Base-by-base conservation (phyloP, 768 basidiomycete species). In the Suillus ampliporus region DNA sequence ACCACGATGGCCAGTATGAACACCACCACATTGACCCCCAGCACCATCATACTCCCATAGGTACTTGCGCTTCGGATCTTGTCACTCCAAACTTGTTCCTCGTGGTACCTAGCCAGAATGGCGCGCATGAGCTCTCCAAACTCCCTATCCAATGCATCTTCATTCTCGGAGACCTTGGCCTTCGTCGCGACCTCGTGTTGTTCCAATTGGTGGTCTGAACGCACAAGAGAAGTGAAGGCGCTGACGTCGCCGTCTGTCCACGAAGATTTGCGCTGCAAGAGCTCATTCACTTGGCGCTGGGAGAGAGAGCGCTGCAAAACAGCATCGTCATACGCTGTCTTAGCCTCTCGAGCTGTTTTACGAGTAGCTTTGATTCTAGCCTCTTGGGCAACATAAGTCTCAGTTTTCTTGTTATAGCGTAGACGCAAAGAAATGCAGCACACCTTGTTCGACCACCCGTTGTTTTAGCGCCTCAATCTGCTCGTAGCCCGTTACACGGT, bases 61-160 rank as follows among this genome's bases (percentile, higher is more conserved):
- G 97, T 98, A 65, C 93, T 95, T 31, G 91, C 90, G 68, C 92
- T 94, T 40, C 97, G 88, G 63, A 99, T 97, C 78, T 99, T 99
- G 81, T 99, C 97, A 58, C 93, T 95, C 97, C 97, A 99, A 3
- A 98, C 88, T 74, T 99, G 97, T 74, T 99, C 97, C 77, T 98
- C 97, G 78, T 99, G 97, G 75, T 99, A 99, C 43, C 97, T 85
- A 54, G 86, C 88, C 62, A 99, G 84, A 70, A 99, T 99, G 11
- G 85, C 82, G 61, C 88, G 88, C 90, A 97, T 92, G 66, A 98
- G 83, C 71, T 88, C 90, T 70, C 83, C 89, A 73, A 99, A 97
- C 68, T 90, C 92, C 50, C 85, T 84, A 67, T 99, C 97, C 19
- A 95, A 93, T 2, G 84, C 86, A 57, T 86, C 84, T 68, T 99